Conservation (phyloP, 352 stramenopile species). For the Pythium oligandrum region DNA sequence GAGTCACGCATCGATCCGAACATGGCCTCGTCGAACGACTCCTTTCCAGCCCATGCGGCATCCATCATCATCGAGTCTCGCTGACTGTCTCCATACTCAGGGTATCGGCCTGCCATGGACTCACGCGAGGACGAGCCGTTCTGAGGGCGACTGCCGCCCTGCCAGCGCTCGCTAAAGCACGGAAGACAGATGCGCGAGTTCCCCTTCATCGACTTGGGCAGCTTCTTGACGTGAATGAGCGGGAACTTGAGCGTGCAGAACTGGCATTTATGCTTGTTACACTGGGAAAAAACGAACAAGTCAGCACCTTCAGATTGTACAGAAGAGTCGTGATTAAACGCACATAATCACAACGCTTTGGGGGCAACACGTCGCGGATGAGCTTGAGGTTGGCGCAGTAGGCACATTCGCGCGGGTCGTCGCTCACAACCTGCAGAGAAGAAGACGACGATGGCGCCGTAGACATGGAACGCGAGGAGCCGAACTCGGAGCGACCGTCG, state of each 20-base stretch:
- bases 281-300: conserved; percentile 18
- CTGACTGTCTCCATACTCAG: neutral
- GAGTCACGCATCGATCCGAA: conserved; percentile 21
- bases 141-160: no score
- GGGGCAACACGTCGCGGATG: conserved; percentile 41
- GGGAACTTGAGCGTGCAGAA: conserved; percentile 63
- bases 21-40: conserved; percentile 12
- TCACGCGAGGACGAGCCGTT: conserved; percentile 14
- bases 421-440: neutral
- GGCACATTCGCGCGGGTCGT: conserved; percentile 4
- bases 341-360: conserved; percentile 59
- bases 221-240: conserved; percentile 30
- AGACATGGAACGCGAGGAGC: no score
- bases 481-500: no score
- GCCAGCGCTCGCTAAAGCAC: conserved; percentile 42
- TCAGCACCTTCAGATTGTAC: neutral
- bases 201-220: conserved; percentile 44
- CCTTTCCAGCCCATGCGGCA: conserved; percentile 7
- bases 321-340: conserved; percentile 9
- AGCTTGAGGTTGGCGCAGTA: conserved; percentile 50
- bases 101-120: neutral
- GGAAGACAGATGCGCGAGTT: conserved; percentile 52
- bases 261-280: conserved; percentile 46
- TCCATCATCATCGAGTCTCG: conserved; percentile 7
- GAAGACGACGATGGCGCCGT: conserved; percentile 3